Evolutionary conservation across 306 rosid genomes (phyloP).

Genomic region (Vachellia pachyceras): DNA sequence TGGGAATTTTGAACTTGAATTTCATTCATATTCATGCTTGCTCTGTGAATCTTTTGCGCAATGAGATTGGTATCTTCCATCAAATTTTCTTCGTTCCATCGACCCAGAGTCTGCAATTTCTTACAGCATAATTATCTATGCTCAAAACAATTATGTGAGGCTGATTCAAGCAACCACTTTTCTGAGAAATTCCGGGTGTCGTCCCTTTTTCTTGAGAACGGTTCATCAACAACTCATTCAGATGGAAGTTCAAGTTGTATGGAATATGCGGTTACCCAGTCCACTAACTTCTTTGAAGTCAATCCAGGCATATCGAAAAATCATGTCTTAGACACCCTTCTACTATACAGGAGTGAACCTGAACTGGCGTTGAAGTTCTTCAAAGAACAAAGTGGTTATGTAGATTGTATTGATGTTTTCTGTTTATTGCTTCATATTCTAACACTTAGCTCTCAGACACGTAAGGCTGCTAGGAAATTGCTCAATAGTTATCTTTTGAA

Average conservation of each 20-base stretch:
- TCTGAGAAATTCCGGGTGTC: constrained; percentile 24
- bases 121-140: constrained; percentile 34
- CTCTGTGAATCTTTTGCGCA: background rate
- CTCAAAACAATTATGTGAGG: constrained; percentile 18
- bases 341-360: constrained; percentile 52
- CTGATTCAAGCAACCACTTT: background rate
- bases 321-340: constrained; percentile 51
- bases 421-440: constrained; percentile 68
- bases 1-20: background rate
- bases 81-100: constrained; percentile 36
- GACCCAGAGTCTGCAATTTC: constrained; percentile 33
- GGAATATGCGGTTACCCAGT: constrained; percentile 5
- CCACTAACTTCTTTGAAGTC: background rate
- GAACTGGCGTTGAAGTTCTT: constrained; percentile 54
- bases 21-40: background rate
- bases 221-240: constrained; percentile 9
- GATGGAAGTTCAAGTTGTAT: background rate
- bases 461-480: constrained; percentile 30
- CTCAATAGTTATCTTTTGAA: constrained; percentile 50
- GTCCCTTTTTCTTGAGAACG: constrained; percentile 24
- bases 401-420: constrained; percentile 46
- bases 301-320: constrained; percentile 26
- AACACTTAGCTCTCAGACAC: constrained; percentile 34
- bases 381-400: constrained; percentile 47
- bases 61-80: constrained; percentile 41